Conservation (phyloP, 257 asterid species). For the Gentiana dahurica region DNA sequence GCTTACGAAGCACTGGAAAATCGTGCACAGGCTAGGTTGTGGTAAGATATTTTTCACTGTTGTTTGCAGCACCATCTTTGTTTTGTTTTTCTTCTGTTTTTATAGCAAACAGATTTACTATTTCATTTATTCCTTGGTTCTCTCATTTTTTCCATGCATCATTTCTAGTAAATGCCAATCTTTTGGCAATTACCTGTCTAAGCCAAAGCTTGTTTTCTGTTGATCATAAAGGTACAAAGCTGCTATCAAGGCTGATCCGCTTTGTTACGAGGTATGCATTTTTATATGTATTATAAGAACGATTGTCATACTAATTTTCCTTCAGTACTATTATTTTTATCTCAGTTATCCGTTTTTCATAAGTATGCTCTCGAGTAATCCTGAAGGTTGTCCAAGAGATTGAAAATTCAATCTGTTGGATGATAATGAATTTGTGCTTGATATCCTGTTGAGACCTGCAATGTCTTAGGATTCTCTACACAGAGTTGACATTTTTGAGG, state of each 20-base stretch:
- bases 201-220: conserved; percentile 12
- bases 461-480: too few relatives aligned
- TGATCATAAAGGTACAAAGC: conserved; percentile 81
- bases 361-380: too few relatives aligned
- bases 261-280: conserved; percentile 80
- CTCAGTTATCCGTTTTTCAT: too few relatives aligned
- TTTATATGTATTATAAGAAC: conserved; percentile 1
- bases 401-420: too few relatives aligned
- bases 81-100: background rate
- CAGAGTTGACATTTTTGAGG: too few relatives aligned
- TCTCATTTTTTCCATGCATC: background rate
- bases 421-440: too few relatives aligned
- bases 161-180: background rate
- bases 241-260: conserved; percentile 95
- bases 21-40: conserved; percentile 81
- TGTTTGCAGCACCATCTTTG: background rate
- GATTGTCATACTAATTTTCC: conserved; percentile 5
- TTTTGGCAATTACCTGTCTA: background rate
- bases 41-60: conserved; percentile 36
- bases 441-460: too few relatives aligned
- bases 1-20: conserved; percentile 95
- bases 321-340: too few relatives aligned
- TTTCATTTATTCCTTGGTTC: conserved; percentile 2
- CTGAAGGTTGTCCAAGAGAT: too few relatives aligned
- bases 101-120: background rate